Conservation (phyloP, 768 basidiomycete species). For the Mycena indigotica region DNA sequence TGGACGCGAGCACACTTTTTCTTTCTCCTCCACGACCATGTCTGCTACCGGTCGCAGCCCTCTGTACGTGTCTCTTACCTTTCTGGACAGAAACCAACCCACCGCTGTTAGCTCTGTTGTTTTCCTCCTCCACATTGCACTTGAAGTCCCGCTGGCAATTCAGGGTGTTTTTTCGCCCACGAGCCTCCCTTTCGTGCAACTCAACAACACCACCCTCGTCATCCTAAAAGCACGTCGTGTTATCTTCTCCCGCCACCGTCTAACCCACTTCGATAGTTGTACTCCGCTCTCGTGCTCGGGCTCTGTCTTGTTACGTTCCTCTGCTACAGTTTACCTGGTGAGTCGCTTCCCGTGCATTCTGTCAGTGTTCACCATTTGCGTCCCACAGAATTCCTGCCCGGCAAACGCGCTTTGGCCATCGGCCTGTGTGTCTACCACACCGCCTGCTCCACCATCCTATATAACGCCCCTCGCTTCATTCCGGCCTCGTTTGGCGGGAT, state of each 20-base stretch:
- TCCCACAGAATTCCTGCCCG: constrained; percentile 76
- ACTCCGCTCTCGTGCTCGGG: constrained; percentile 61
- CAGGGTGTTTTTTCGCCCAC: constrained; percentile 71
- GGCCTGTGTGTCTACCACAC: constrained; percentile 77
- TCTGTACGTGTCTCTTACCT: background rate
- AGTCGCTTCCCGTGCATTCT: constrained; percentile 32
- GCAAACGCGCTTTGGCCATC: constrained; percentile 82
- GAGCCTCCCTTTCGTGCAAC: constrained; percentile 71
- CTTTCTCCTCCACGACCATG: background rate
- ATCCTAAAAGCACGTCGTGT: constrained; percentile 63
- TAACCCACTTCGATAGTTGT: constrained; percentile 49
- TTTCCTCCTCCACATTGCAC: constrained; percentile 78
- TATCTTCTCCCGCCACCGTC: background rate
- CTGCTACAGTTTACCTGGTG: constrained; percentile 74
- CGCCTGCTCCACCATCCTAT: constrained; percentile 71
- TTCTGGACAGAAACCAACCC: background rate
- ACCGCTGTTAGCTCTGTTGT: constrained; percentile 51
- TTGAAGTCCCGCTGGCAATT: constrained; percentile 76
- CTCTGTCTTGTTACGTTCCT: constrained; percentile 65
- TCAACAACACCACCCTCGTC: constrained; percentile 81
- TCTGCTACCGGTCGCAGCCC: constrained; percentile 1
- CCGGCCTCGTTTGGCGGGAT: constrained; percentile 66
- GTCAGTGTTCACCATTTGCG: no score
- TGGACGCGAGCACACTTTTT: background rate
- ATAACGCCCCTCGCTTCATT: constrained; percentile 77